Evolutionary conservation across 495 filamentous ascomycete species (phyloP).

Genomic region (Trichodelitschia bisporula): DNA sequence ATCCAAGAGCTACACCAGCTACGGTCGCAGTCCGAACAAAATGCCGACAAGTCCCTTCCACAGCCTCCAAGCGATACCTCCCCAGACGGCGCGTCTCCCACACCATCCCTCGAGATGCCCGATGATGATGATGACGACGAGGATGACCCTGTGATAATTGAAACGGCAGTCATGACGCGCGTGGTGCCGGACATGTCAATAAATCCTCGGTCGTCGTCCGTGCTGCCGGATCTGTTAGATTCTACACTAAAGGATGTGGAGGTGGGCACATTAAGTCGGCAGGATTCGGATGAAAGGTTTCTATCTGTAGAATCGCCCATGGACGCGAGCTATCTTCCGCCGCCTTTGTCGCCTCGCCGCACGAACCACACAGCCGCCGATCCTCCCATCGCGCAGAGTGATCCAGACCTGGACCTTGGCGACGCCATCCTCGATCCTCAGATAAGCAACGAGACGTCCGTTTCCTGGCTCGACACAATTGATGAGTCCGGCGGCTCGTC

Average conservation of each 20-base stretch:
- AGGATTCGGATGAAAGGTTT: too few relatives aligned
- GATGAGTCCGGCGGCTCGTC: conserved; percentile 79
- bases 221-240: conserved; percentile 5
- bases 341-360: conserved; percentile 36
- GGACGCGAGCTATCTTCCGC: conserved; percentile 28
- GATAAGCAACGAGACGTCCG: conserved; percentile 54
- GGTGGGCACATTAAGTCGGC: too few relatives aligned
- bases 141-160: conserved; percentile 21
- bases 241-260: too few relatives aligned
- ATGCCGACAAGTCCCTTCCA: conserved; percentile 56
- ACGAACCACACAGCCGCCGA: conserved; percentile 12
- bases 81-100: conserved; percentile 7
- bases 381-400: conserved; percentile 10
- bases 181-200: conserved; percentile 15
- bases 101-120: conserved; percentile 8
- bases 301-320: conserved; percentile 13
- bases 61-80: conserved; percentile 42
- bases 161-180: conserved; percentile 21
- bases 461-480: conserved; percentile 90
- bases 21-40: conserved; percentile 7
- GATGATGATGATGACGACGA: conserved; percentile 26
- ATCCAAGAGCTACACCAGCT: conserved; percentile 61
- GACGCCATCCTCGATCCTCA: too few relatives aligned
- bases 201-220: conserved; percentile 2
- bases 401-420: conserved; percentile 2